Evolutionary conservation across 805 yeast species (phyloP).

Genomic region (Metschnikowia reukaufii): DNA sequence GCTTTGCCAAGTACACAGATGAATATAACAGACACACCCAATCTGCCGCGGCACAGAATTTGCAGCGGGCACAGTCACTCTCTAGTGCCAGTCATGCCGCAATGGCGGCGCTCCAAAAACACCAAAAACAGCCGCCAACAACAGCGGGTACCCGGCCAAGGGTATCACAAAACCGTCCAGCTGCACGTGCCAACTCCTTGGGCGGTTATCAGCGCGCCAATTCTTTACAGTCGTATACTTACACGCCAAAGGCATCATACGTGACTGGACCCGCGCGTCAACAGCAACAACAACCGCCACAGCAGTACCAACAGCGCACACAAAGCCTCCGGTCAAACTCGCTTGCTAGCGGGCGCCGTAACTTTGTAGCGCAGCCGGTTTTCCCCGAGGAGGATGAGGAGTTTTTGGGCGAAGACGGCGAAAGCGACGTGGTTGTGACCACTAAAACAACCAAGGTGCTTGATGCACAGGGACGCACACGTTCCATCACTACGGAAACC

Average conservation of each 20-base stretch:
- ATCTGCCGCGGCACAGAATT: constrained; percentile 19
- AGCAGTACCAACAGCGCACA: constrained; percentile 10
- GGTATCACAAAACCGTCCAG: neutral
- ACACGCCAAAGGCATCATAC: constrained; percentile 42
- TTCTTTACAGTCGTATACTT: constrained; percentile 37
- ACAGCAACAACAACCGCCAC: neutral
- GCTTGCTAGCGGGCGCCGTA: constrained; percentile 5
- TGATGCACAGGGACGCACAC: constrained; percentile 53
- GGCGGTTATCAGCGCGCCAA: constrained; percentile 25
- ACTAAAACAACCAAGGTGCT: constrained; percentile 52
- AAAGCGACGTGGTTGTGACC: constrained; percentile 30
- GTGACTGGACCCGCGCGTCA: constrained; percentile 27
- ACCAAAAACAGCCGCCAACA: constrained; percentile 26
- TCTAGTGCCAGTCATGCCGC: constrained; percentile 44
- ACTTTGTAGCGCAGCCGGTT: constrained; percentile 5
- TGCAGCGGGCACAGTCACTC: constrained; percentile 25
- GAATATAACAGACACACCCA: constrained; percentile 25
- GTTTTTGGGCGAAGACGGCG: constrained; percentile 17
- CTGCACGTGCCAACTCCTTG: constrained; percentile 22
- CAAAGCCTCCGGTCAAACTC: constrained; percentile 10
- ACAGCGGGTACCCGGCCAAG: neutral
- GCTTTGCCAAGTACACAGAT: constrained; percentile 34
- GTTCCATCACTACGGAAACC: constrained; percentile 55
- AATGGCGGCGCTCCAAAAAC: constrained; percentile 39
- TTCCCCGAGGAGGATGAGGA: constrained; percentile 21